phyloP scores from a whole-genome alignment of 2,329 filamentous ascomycete species.

The Chaetomium strumarium region DNA sequence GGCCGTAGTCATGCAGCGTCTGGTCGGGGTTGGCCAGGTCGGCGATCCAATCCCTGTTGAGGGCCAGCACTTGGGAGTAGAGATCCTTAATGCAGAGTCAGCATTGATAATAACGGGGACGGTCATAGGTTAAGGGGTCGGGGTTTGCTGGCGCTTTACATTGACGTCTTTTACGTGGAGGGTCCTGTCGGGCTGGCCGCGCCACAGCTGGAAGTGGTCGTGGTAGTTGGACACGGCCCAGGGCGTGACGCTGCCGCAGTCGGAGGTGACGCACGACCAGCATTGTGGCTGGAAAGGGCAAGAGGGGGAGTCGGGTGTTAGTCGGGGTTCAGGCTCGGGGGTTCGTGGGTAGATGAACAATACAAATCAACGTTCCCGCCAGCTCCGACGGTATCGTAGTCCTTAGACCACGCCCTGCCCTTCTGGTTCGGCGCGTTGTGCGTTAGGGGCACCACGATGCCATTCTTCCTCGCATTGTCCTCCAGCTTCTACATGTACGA shows the following conservation, averaged over 20 bases:
- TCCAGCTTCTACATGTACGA: slow-evolving; percentile 5
- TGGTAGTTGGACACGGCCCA: not conserved
- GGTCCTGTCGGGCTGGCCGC: not conserved
- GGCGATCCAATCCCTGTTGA: not conserved
- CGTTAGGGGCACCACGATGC: not conserved
- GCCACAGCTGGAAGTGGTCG: not conserved
- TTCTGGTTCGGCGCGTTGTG: slow-evolving; percentile 4
- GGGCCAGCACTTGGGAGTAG: not conserved
- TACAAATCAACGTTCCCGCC: slow-evolving; percentile 6
- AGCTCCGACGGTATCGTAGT: slow-evolving; percentile 5
- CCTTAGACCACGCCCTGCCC: not conserved
- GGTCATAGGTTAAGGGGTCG: not conserved
- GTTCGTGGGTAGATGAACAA: not conserved
- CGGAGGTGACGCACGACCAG: slow-evolving; percentile 1
- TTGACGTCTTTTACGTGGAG: not conserved
- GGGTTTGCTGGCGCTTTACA: not conserved
- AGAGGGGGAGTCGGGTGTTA: not conserved
- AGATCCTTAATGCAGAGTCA: not conserved
- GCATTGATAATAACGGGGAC: not conserved
- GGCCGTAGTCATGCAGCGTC: not conserved
- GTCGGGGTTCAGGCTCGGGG: not conserved
- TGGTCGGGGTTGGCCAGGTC: not conserved
- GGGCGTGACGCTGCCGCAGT: not conserved
- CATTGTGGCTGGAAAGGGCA: slow-evolving; percentile 5
- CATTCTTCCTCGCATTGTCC: not conserved